These are phyloP conservation scores for Ogataea allantospora DNA, from an alignment of 805 yeast genomes.

Conservation along the genomic window DNA sequence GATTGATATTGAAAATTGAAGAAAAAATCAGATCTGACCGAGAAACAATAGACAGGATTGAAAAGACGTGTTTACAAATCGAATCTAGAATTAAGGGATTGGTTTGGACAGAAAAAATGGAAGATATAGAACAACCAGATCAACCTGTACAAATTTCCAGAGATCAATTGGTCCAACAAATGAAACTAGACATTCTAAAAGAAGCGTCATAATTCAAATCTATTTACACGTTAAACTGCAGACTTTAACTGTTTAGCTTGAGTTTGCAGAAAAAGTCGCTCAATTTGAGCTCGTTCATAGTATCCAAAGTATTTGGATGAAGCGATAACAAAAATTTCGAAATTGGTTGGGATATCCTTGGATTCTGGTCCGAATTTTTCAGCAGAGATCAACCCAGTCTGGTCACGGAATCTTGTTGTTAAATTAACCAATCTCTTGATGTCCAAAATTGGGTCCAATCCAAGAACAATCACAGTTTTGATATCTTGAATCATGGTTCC, in stretches of 20 bases:
- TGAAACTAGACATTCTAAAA: not conserved
- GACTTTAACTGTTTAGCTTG: not conserved
- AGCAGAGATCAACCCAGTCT: constrained; percentile 21
- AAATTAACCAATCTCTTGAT: constrained; percentile 22
- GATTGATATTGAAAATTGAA: constrained; percentile 72
- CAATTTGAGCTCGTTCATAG: constrained; percentile 33
- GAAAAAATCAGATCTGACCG: constrained; percentile 48
- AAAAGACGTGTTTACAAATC: constrained; percentile 39
- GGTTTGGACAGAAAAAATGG: constrained; percentile 7
- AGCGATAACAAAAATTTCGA: constrained; percentile 9
- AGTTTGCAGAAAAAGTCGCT: constrained; percentile 28
- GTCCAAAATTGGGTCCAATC: constrained; percentile 32
- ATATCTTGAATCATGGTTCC: constrained; percentile 29
- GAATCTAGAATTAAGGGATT: constrained; percentile 35
- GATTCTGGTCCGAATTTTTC: constrained; percentile 11
- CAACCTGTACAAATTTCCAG: not conserved
- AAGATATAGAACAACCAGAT: not conserved
- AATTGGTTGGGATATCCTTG: not conserved
- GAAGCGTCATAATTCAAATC: not conserved
- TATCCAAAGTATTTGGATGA: constrained; percentile 26
- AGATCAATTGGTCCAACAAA: not conserved
- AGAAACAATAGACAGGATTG: constrained; percentile 41
- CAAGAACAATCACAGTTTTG: constrained; percentile 29
- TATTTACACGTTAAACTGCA: not conserved
- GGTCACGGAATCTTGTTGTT: constrained; percentile 28